A percentile compares a stretch with the other conserved stretches of the same genome.
Evolutionary conservation across 2,329 filamentous ascomycete species (phyloP).

Genomic region (Neoascochyta sp.): DNA sequence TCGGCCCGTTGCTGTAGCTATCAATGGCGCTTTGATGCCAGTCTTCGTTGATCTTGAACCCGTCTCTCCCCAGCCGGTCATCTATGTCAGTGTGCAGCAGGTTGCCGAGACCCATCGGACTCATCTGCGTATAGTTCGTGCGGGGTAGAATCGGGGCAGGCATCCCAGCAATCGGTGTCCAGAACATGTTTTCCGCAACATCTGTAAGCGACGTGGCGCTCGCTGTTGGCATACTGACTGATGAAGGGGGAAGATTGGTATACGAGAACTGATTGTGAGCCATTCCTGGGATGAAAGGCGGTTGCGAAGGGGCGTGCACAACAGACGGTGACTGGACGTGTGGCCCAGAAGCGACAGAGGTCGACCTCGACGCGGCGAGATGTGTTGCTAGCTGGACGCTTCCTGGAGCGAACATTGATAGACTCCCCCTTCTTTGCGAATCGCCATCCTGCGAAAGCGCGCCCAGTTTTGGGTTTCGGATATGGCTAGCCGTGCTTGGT

Average conservation of each 20-base stretch:
- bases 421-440: slow-evolving; percentile 21
- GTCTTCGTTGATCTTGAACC: slow-evolving; percentile 33
- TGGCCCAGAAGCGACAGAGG: slow-evolving; percentile 13
- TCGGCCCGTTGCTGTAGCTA: slow-evolving; percentile 10
- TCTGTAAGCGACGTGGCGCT: slow-evolving; percentile 11
- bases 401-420: slow-evolving; percentile 29
- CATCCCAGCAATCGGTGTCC: slow-evolving; percentile 42
- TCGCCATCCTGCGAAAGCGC: slow-evolving; percentile 4
- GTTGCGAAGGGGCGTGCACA: slow-evolving; percentile 9
- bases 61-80: slow-evolving; percentile 32
- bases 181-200: slow-evolving; percentile 24
- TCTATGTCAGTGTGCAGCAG: slow-evolving; percentile 31
- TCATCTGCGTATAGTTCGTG: slow-evolving; percentile 22
- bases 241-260: slow-evolving; percentile 13
- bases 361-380: slow-evolving; percentile 10
- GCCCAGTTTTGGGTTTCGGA: slow-evolving; percentile 9
- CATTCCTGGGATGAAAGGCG: slow-evolving; percentile 9
- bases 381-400: slow-evolving; percentile 17
- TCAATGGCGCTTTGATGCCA: slow-evolving; percentile 17
- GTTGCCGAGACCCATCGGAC: slow-evolving; percentile 36
- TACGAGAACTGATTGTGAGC: slow-evolving; percentile 15
- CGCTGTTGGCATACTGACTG: slow-evolving; percentile 10
- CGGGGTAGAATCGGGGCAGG: slow-evolving; percentile 36
- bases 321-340: slow-evolving; percentile 15
- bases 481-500: slow-evolving; percentile 11